These are phyloP conservation scores for Vishniacozyma victoriae DNA, from an alignment of 768 basidiomycete genomes.

Conservation along the genomic window DNA sequence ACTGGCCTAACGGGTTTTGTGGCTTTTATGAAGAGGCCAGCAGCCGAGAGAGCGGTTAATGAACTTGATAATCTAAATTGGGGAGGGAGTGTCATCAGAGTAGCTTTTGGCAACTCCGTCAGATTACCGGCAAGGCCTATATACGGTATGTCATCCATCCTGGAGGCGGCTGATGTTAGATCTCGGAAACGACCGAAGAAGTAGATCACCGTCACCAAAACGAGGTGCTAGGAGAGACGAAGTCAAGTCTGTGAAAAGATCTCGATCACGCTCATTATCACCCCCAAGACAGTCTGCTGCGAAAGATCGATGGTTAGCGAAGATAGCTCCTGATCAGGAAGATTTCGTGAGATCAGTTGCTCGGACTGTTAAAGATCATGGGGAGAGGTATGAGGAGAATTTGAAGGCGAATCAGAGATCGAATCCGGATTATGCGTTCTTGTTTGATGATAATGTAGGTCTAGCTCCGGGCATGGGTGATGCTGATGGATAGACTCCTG, in stretches of 20 bases:
- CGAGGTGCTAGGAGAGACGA: too few species aligned
- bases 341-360: conserved; percentile 83
- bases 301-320: conserved; percentile 24
- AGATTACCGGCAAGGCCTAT: conserved; percentile 64
- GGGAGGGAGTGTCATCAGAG: conserved; percentile 79
- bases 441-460: conserved; percentile 51
- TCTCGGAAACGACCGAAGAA: background rate
- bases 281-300: conserved; percentile 19
- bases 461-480: background rate
- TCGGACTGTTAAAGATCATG: conserved; percentile 74
- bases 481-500: conserved; percentile 41
- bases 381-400: conserved; percentile 65
- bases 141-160: conserved; percentile 59
- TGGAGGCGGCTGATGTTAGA: background rate
- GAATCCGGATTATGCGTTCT: conserved; percentile 77
- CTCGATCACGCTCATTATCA: conserved; percentile 49
- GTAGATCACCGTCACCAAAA: background rate
- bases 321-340: conserved; percentile 63
- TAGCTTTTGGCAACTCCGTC: conserved; percentile 97
- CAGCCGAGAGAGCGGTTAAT: conserved; percentile 80
- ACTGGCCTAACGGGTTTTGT: conserved; percentile 90
- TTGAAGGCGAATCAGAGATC: conserved; percentile 68
- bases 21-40: conserved; percentile 86
- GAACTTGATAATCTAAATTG: conserved; percentile 91
- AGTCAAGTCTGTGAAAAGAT: too few species aligned